Base-by-base conservation (phyloP, 2,329 filamentous ascomycete species). In the Alternaria brassicicola region DNA sequence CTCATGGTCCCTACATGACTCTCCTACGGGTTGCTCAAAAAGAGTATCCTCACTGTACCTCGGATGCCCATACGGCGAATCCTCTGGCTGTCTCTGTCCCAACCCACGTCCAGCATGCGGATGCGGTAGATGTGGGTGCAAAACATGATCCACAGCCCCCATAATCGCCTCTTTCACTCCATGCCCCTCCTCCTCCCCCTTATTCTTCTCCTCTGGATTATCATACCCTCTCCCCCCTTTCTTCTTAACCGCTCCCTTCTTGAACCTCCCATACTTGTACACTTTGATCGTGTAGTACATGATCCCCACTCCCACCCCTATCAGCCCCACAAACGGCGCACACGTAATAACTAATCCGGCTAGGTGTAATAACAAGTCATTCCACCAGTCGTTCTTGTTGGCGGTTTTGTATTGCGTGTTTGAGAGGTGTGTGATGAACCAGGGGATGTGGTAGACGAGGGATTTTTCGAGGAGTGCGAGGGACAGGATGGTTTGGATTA, bases 271-370 rank as follows among this genome's bases (percentile, higher is more conserved):
- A 43, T 59, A 57, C 28, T 47, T 51, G 31, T 23, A 45, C 5
- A 49, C 30, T 43, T 61, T 61, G 1, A 55, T 2, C 23, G 17
- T 28, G 15, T 63, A 65, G 15, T 59, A 63, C 39, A 55, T 12
- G 4, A 49, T n/a, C 0, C 46, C 55, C 2, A 31, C 30, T 7
- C 30, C 51, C 0, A 56, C 25, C 13, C 62, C 62, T 4, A 57
- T 10, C 7, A 46, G 13, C 1, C 36, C 25, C 21, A 48, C 21
- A 4, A 64, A 13, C 0, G 62, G 62, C 4, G 51, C 55, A 26
- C 64, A 64, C 0, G 31, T 36, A 1, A 33, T 36, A 0, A 63
- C 25, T 12, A 61, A 53, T 1, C 47, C 17, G 4, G 47, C n/a
- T 3, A 43, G 13, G 17, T 57, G 36, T 13, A 66, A 10, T 1